A percentile compares a stretch with the other conserved stretches of the same genome.
Conservation (phyloP, 2,329 filamentous ascomycete genomes). For the Fusarium metavorans region DNA sequence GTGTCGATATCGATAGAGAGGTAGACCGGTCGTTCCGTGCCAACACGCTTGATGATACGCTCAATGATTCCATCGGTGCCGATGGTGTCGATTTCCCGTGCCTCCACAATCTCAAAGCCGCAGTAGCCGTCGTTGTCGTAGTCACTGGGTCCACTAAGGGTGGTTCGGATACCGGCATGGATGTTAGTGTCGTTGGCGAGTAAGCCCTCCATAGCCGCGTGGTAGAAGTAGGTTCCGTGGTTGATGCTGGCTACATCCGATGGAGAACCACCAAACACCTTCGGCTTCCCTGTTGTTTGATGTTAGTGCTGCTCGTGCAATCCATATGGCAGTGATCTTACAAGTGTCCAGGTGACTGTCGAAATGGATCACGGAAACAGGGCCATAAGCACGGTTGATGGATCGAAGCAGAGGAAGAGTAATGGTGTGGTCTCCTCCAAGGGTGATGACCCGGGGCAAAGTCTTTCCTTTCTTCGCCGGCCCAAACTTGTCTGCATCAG, state of each 20-base stretch:
- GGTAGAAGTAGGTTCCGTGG: slow-evolving; percentile 91
- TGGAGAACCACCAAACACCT: slow-evolving; percentile 87
- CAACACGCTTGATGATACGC: slow-evolving; percentile 80
- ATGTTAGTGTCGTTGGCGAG: slow-evolving; percentile 87
- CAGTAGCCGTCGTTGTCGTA: slow-evolving; percentile 79
- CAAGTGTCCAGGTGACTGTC: slow-evolving; percentile 77
- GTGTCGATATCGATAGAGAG: slow-evolving; percentile 88
- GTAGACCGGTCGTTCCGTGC: slow-evolving; percentile 80
- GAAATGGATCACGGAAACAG: slow-evolving; percentile 72
- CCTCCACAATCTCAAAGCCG: slow-evolving; percentile 87
- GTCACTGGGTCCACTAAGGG: slow-evolving; percentile 75
- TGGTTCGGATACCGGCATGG: slow-evolving; percentile 88
- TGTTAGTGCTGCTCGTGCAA: background rate
- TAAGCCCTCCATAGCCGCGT: slow-evolving; percentile 81
- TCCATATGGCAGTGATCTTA: slow-evolving; percentile 42
- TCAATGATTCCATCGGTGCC: slow-evolving; percentile 79
- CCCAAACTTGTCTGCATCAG: slow-evolving; percentile 74
- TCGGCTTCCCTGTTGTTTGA: slow-evolving; percentile 72
- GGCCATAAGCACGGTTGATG: slow-evolving; percentile 71
- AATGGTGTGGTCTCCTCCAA: slow-evolving; percentile 75
- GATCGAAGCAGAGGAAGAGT: slow-evolving; percentile 70
- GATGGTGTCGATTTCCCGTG: slow-evolving; percentile 62
- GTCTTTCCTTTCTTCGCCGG: slow-evolving; percentile 80
- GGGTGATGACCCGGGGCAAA: slow-evolving; percentile 82
- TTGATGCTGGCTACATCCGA: slow-evolving; percentile 82